Base-by-base conservation (phyloP, 169 alveolate genomes). In the Sarcocystis neurona region DNA sequence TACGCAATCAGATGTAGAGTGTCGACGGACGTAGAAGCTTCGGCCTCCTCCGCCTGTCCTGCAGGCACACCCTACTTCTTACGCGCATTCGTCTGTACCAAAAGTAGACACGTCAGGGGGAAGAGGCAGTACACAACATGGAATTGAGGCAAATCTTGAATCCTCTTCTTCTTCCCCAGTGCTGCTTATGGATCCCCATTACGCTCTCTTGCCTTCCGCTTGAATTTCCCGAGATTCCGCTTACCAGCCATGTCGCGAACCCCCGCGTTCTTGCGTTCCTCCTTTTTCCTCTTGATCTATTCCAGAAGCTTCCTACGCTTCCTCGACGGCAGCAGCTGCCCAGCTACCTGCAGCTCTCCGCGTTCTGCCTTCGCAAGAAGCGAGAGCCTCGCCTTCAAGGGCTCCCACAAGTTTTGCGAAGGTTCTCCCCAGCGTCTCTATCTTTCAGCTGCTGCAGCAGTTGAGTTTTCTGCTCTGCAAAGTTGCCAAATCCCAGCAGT, bases 341-440 rank as follows among this genome's bases (percentile, higher is more conserved):
- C 82, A 20, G 58, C 82, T 5, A 72, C 82, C 34, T 72, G 10
- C 56, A 43, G 5, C 46, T 72, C 82, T 23, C 82, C 82, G 3
- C 53, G 82, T 30, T 72, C 82, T 4, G 82, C 82, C 82, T 72
- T 72, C 48, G 82, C 53, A 34, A 72, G 82, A n/a, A 72, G 56
- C 1, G 82, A 48, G 12, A 72, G 82, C 5, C 82, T 47, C n/a
- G 82, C 82, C 1, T 56, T 47, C 34, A 72, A 0, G 20, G 58
- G 39, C 82, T 72, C 41, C 82, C 3, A 12, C 82, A 0, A 15
- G 82, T 39, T 18, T 72, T 72, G 10, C 82, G 1, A 15, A 53
- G 41, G 12, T 72, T 72, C 12, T 34, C 41, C 50, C 34, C 3
- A 18, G 34, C 53, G 8, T 39, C 46, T 30, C 82, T 47, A 37